Evolutionary conservation across 495 filamentous ascomycete genomes (phyloP), one percentile per base, ranked within the genome.

Genomic region (Hypoxylon lenormandii): DNA sequence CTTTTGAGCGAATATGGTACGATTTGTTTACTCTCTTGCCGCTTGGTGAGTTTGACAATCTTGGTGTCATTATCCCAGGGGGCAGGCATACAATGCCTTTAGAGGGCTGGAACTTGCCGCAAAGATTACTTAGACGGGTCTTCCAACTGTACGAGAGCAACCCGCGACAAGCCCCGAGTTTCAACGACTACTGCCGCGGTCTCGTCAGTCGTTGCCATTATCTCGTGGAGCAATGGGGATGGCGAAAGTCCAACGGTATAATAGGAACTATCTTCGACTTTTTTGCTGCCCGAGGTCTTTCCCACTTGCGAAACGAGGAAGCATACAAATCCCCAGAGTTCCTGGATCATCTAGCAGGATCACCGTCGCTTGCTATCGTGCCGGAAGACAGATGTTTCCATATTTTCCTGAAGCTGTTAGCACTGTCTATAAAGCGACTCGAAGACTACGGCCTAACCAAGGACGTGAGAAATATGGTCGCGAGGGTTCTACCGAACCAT

Each of bases 221-320:
- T 69, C 84, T 98, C 28, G 89, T 96, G 40, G 83, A 86, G 43
- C 79, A 81, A 59, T 98, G 95, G 95, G 90, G 91, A 3, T 98
- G 95, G 95, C 82, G 84, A 62, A 89, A 87, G 70, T 94, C 90
- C 76, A 91, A 91, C 52, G 76, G 84, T 10, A 87, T 97, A 26
- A 85, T 98, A 40, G 90, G 90, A 16, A 86, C 83, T 0, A 83
- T 97, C 4, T 98, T 96, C 69, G 92, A 97, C 75, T 97, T 97
- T 74, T 98, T 97, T 68, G 92, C 91, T 2, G 88, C 84, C 3
- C 90, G 90, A 61, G 85, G 85, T 22, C 81, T 97, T 0, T 82
- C 86, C 33, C 89, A 94, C 73, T 76, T 98, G 40, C 84, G 84
- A 42, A 90, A 91, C 23, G 95, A 98, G 73, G 86, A 93, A 63